Evolutionary conservation across 371 early-diverging fungal species (phyloP), one percentile per base, ranked within the genome.

Genomic region (Mucor velutinosus): DNA sequence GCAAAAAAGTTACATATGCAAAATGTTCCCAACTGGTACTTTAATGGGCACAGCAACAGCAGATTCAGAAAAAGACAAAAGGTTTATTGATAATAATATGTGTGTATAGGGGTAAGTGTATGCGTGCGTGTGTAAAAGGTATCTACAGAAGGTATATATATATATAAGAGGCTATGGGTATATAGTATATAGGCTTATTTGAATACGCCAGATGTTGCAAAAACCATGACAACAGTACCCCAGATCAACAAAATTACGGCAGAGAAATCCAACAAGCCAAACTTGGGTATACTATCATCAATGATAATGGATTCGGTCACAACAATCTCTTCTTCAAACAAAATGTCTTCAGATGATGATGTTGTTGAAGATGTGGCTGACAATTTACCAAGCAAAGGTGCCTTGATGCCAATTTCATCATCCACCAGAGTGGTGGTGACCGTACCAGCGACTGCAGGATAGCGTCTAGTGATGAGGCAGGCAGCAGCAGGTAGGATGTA

Each of bases 401-500:
- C 25, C 14, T 69, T 67, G 21, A 41, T 60, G 8, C 30, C 49
- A 17, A 47, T 17, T 37, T 56, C 56, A 39, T 35, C 39, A 45
- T 67, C 61, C 1, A 33, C 7, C 0, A 59, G 0, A 6, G 58
- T 35, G 30, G 39, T 45, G 3, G 41, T 56, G 32, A 56, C 33
- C 1, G n/a, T 15, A 12, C 60, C 66, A 0, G 11, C 60, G 1
- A 60, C 60, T 12, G 60, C 60, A n/a, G 67, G 67, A n/a, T 61
- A 63, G 1, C 62, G 68, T 61, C 71, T 25, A 7, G 72, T 72
- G 39, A 77, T 64, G 1, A 86, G 70, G 67, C 84, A 88, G 21
- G 83, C 76, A 23, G 71, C 39, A 4, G 81, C 83, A 1, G 89
- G 89, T n/a, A 87, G 66, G 49, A 87, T 84, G 51, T 87, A 88